Base-by-base conservation (phyloP, 75 land plant genomes). In the Selaginella tamariscina region DNA sequence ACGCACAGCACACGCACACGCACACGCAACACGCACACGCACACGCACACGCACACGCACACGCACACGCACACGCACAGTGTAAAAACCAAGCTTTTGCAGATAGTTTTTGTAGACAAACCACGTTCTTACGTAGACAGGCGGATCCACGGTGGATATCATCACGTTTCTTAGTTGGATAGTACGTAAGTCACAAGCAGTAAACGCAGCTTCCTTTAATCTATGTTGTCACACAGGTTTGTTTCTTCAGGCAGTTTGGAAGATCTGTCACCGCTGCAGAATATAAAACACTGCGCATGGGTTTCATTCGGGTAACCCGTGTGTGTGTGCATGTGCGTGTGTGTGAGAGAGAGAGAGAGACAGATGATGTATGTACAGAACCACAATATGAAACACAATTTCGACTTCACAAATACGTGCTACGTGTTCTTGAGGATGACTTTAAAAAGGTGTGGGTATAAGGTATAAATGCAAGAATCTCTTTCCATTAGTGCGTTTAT, bases 361-460 rank as follows among this genome's bases (percentile, higher is more conserved):
- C 11, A 5, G 5, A 15, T 39, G 49, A 5, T 39, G 8, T 59
- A 8, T 59, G 8, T 59, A 21, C 62, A 59, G 62, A 26, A 59
- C 21, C 62, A 59, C 62, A 59, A 59, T 23, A 8, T 59, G 62
- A 26, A 59, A 23, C 21, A 5, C 21, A 8, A 5, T 5, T 59
- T 23, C 23, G 62, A 59, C 26, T 59, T 59, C 62, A 59, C 21
- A 59, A 21, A 9, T 59, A 59, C 62, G 26, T 59, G 11, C 62
- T 59, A 2, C 62, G 62, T 8, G 62, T 59, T 2, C 26, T 59
- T 5, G 62, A 59, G n/a, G 62, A 59, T 59, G 62, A 59, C 26
- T 59, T 59, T 27, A 59, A 59, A 8, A 59, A 59, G 62, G 62
- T 23, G 62, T 59, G 8, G 62, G 24, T n/a, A 59, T 59, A 2